Base-by-base conservation (phyloP, 139 green algal genomes). In the Haematococcus sp. region DNA sequence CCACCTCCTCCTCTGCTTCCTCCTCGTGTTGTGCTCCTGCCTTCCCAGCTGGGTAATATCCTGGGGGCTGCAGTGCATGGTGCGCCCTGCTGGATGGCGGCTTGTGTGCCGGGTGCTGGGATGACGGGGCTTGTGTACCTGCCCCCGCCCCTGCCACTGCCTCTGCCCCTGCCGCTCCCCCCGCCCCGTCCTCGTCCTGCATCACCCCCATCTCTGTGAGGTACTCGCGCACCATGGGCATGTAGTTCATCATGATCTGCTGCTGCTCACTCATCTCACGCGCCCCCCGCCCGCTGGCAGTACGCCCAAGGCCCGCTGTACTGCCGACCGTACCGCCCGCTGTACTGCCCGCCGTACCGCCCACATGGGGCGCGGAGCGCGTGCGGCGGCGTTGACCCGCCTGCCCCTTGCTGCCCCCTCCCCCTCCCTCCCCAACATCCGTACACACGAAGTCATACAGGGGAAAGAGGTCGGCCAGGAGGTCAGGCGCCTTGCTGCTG, bases 221-320 rank as follows among this genome's bases (percentile, higher is more conserved):
- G 40, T 49, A 49, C 40, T 49, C 64, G 20, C 68, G 17, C 52
- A 81, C 75, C 75, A 81, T 69, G 20, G 75, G 59, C 33, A 59
- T 68, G 49, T 81, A 76, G 43, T 63, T 73, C 59, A 76, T 73
- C 19, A 68, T 44, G 31, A 81, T 71, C 40, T 49, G 40, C 11
- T 49, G 40, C 40, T 49, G 7, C 7, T 11, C 11, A 49, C 7
- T 49, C 7, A n/a, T n/a, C n/a, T n/a, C 40, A 49, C 11, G 0
- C 43, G 31, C 19, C 27, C 32, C 68, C 73, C 68, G 43, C 58
- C 43, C 7, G 32, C 59, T 7, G 68, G 25, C 40, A 30, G n/a
- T n/a, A n/a, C n/a, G n/a, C 0, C 63, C 20, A 32, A 11, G 40
- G 25, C 22, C 59, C 33, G 3, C n/a, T 33, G 0, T 59, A 3